Conservation (phyloP, 768 basidiomycete genomes). For the Rhodosporidiobolus sp. region DNA sequence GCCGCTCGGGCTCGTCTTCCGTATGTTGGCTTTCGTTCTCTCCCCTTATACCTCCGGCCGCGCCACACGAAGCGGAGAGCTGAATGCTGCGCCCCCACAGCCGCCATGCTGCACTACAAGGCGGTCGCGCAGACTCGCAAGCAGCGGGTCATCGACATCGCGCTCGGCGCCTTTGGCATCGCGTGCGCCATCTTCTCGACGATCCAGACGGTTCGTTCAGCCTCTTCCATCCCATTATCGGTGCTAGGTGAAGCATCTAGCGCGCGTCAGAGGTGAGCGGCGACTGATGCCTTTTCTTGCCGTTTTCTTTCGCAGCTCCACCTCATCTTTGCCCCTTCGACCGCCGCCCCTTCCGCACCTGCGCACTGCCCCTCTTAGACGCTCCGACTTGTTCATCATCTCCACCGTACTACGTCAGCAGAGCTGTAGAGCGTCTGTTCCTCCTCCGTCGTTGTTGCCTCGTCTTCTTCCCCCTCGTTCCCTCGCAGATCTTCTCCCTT, state of each 20-base stretch:
- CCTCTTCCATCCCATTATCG: neutral
- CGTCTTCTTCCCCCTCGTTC: too few species aligned
- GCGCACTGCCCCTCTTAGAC: too few species aligned
- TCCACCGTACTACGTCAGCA: too few species aligned
- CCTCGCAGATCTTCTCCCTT: too few species aligned
- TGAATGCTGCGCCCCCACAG: neutral
- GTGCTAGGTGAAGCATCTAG: too few species aligned
- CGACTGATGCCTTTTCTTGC: neutral
- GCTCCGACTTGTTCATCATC: too few species aligned
- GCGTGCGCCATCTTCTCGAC: constrained; percentile 49
- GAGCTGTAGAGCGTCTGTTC: too few species aligned
- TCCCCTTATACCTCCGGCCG: neutral
- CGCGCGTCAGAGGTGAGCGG: neutral
- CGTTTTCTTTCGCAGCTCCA: too few species aligned
- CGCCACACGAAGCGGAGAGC: too few species aligned
- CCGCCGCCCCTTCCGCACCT: too few species aligned
- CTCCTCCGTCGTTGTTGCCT: too few species aligned
- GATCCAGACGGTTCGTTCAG: constrained; percentile 47
- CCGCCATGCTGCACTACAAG: constrained; percentile 42
- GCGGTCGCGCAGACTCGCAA: constrained; percentile 48
- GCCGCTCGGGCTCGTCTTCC: constrained; percentile 90
- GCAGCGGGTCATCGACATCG: constrained; percentile 46
- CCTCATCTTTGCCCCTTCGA: neutral
- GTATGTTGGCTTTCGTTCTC: constrained; percentile 54
- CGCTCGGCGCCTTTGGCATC: constrained; percentile 50